Conservation (phyloP, 2,329 filamentous ascomycete species). For the Diaporthe citriasiana region DNA sequence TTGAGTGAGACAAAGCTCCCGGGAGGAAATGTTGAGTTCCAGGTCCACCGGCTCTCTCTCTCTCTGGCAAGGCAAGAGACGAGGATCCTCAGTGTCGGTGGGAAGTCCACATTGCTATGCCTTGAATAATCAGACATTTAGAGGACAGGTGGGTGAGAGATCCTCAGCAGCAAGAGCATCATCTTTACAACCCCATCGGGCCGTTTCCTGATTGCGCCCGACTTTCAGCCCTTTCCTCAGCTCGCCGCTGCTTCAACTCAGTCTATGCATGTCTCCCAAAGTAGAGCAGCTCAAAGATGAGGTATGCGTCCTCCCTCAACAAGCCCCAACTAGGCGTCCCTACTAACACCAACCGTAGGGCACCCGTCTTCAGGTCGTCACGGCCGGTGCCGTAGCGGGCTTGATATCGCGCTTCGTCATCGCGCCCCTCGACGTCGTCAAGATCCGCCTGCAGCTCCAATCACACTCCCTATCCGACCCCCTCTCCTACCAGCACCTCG, state of each 20-base stretch:
- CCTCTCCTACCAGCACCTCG: conserved; percentile 65
- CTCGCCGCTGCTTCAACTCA: not conserved
- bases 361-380: conserved; percentile 68
- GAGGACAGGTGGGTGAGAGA: conserved; percentile 21
- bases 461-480: conserved; percentile 86
- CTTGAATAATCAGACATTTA: not conserved
- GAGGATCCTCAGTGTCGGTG: not conserved
- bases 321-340: not conserved
- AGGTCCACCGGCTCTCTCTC: conserved; percentile 7
- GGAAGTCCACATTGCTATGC: not conserved
- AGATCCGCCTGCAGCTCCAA: conserved; percentile 97
- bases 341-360: conserved; percentile 56
- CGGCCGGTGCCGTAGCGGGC: conserved; percentile 77
- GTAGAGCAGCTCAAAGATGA: conserved; percentile 70
- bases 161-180: conserved; percentile 12
- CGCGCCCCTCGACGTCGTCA: conserved; percentile 95
- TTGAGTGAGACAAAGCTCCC: conserved; percentile 13
- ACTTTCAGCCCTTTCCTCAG: not conserved
- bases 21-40: conserved; percentile 19
- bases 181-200: not conserved
- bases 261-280: conserved; percentile 59
- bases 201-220: not conserved
- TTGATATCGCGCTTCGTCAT: conserved; percentile 94
- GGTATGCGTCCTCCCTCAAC: conserved; percentile 53
- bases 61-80: not conserved